Percentiles rank a stretch among this genome's conserved stretches.
phyloP scores from a whole-genome alignment of 805 yeast genomes.

The Phaffomyces thermotolerans region DNA sequence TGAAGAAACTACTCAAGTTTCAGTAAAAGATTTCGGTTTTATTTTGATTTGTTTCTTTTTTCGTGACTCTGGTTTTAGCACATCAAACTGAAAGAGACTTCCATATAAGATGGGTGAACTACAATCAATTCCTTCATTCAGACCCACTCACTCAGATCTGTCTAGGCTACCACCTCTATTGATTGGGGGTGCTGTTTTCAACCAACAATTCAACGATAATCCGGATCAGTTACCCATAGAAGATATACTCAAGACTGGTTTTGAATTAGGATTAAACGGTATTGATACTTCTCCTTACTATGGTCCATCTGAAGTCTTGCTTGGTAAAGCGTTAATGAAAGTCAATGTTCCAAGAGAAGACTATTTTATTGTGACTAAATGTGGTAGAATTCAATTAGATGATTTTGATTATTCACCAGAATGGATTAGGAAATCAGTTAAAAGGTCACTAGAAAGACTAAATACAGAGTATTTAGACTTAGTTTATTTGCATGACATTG shows the following conservation, averaged over 20 bases:
- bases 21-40: too few species aligned
- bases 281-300: constrained; percentile 91
- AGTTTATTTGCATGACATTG: constrained; percentile 85
- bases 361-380: constrained; percentile 75
- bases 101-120: not conserved
- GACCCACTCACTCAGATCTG: constrained; percentile 18
- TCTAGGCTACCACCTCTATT: constrained; percentile 48
- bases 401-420: constrained; percentile 69
- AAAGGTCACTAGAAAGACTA: constrained; percentile 60
- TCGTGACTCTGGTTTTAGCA: too few species aligned
- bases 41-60: too few species aligned
- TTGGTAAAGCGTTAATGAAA: constrained; percentile 57
- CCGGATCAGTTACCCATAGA: constrained; percentile 54
- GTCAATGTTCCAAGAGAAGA: constrained; percentile 45
- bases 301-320: constrained; percentile 74
- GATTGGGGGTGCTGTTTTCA: constrained; percentile 87
- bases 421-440: constrained; percentile 54
- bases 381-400: constrained; percentile 63
- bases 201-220: constrained; percentile 66
- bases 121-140: constrained; percentile 15
- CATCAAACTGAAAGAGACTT: too few species aligned
- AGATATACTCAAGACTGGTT: constrained; percentile 52
- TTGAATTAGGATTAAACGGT: constrained; percentile 63
- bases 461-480: constrained; percentile 66
- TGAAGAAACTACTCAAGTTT: too few species aligned